Evolutionary conservation across 139 green algal genomes (phyloP).

Genomic region (Ettlia oleoabundans): DNA sequence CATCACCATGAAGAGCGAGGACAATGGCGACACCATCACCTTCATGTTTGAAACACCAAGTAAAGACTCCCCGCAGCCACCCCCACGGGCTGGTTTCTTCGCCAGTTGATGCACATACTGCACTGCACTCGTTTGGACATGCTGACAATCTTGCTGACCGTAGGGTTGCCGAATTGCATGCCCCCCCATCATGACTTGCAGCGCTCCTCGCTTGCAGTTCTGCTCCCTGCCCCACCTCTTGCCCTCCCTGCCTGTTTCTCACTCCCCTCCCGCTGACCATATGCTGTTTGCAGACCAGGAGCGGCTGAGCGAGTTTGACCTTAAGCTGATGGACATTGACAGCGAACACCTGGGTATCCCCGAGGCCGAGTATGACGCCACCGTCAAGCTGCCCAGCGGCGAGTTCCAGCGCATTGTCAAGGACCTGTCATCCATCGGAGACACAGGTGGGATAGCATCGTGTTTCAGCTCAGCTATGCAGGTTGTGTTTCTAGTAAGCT

Average conservation of each 20-base stretch:
- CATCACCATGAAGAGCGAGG: constrained; percentile 97
- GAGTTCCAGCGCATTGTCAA: constrained; percentile 94
- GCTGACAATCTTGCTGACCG: too few species aligned
- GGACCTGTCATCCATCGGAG: constrained; percentile 92
- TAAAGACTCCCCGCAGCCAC: constrained; percentile 4
- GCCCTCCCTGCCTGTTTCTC: not conserved
- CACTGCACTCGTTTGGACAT: too few species aligned
- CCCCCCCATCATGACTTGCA: too few species aligned
- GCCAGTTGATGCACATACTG: not conserved
- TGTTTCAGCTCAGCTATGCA: not conserved
- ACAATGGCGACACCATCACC: constrained; percentile 91
- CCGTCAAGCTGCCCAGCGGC: constrained; percentile 84
- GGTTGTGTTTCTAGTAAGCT: not conserved
- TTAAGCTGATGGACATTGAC: constrained; percentile 99
- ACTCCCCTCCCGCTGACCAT: not conserved
- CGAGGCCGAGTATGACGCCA: constrained; percentile 75
- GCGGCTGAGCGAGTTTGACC: constrained; percentile 96
- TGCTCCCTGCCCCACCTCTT: not conserved
- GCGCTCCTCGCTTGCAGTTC: not conserved
- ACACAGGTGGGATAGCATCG: constrained; percentile 74
- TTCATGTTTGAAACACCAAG: constrained; percentile 95
- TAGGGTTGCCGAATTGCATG: too few species aligned
- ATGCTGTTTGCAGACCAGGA: constrained; percentile 62
- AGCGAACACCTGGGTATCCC: constrained; percentile 97
- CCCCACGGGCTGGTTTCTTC: too few species aligned